Evolutionary conservation across 345 rosid species (phyloP), one percentile per base, ranked within the genome.

Genomic region (Durio zibethinus): DNA sequence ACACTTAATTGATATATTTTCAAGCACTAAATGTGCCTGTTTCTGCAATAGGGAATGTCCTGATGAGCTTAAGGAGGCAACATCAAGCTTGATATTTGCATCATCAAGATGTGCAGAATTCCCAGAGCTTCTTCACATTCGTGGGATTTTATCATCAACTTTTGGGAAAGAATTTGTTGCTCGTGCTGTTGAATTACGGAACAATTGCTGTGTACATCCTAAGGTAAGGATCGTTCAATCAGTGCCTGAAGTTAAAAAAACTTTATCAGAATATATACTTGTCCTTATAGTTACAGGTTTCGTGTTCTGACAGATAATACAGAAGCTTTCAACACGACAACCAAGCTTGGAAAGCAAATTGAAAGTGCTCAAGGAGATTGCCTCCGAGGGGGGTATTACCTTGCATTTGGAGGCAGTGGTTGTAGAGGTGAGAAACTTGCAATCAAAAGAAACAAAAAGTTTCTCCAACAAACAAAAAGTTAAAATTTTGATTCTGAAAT

Each of bases 41-140:
- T 29, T 64, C 15, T 18, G 11, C 21, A 10, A 10, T 53, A 87
- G 90, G 79, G 85, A 84, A 59, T 84, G 88, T 68, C 90, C 89
- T 20, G 90, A 87, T 50, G 90, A 88, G 75, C 85, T 88, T 16
- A 82, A 73, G 72, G 90, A 86, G 79, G 86, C 90, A 33, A 71
- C 84, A 62, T 82, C 94, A 7, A 80, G 87, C 80, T 87, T 88
- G 86, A 86, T 86, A 68, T 90, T 80, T 76, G 88, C 90, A 65
- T 81, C 94, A 43, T 86, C 90, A 16, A 86, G 94, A 63, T 82
- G 86, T 14, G 84, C 89, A 18, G 90, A 87, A 61, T 87, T 89
- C 64, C 91, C 92, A 0, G 92, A 90, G 77, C 85, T 90, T 38
- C 86, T 72, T 56, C 75, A 79, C 70, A 75, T 87, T 59, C 85